Evolutionary conservation across 2,329 filamentous ascomycete species (phyloP).

Genomic region (Monilinia vaccinii-corymbosi): DNA sequence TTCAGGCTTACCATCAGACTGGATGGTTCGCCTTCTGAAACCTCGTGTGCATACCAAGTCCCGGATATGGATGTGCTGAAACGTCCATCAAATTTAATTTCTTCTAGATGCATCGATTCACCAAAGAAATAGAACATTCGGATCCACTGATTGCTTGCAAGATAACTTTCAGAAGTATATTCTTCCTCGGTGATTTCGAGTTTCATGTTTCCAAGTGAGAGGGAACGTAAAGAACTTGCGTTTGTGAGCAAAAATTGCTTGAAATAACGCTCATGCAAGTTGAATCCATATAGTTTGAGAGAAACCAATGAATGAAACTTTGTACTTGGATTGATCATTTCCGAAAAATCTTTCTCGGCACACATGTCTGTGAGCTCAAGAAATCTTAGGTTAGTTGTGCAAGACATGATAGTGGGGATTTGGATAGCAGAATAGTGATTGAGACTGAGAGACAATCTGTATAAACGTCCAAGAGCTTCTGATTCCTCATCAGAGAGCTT

Average conservation of each 20-base stretch:
- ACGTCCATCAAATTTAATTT: background rate
- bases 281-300: background rate
- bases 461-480: background rate
- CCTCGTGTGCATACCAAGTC: background rate
- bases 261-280: background rate
- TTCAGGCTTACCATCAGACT: background rate
- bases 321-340: background rate
- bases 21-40: background rate
- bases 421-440: rapidly evolving
- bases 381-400: background rate
- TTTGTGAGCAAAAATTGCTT: background rate
- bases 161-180: background rate
- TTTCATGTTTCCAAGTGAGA: background rate
- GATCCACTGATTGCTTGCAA: background rate
- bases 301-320: background rate
- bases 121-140: background rate
- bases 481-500: background rate
- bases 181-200: background rate
- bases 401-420: background rate
- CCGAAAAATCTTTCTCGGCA: background rate
- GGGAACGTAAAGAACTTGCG: background rate
- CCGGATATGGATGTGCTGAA: background rate
- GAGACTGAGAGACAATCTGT: background rate
- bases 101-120: background rate
- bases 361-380: background rate